Base-by-base conservation (phyloP, 495 filamentous ascomycete genomes). In the Chlorociboria aeruginascens region DNA sequence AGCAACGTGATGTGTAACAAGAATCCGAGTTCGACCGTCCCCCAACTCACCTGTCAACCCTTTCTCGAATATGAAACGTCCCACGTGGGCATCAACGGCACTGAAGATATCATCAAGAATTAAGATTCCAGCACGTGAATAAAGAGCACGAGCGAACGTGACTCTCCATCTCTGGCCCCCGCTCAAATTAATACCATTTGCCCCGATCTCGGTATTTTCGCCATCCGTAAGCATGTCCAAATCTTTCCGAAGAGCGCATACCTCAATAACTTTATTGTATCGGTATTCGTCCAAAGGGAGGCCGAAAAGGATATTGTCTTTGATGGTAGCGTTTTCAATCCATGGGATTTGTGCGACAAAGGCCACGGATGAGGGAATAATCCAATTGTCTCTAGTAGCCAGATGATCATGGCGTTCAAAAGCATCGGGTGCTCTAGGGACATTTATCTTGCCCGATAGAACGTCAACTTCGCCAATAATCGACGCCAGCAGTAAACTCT, bases 81-180 rank as follows among this genome's bases (percentile, higher is more conserved):
- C 86, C 40, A 87, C 85, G 58, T 90, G 85, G 10, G 83, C 73
- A 55, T 78, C 76, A 9, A 81, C 76, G 31, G 78, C 78, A 49
- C 81, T 86, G 62, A 93, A 93, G 34, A 93, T 89, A 56, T 93
- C 86, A 56, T 93, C 86, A 42, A 93, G 65, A 17, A 93, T 67
- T 0, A 93, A 70, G 46, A 88, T 82, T 0, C 83, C 82, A 6
- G 86, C 86, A 1, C 86, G 69, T 2, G 83, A 88, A 59, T 93
- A 92, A 29, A 89, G 65, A 7, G 86, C 86, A 28, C 86, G 63
- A 2, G 85, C 86, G 46, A 93, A 78, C 3, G 84, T 81, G 30
- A 92, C 67, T 38, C 86, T 69, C 86, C 86, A 93, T 56, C 80
- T 74, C 60, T 93, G 86, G 10, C 86, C 86, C 51, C 86, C 86